These are phyloP conservation scores for Cryptosporidium viatorum DNA, from an alignment of 169 alveolate species.

Conservation along the genomic window DNA sequence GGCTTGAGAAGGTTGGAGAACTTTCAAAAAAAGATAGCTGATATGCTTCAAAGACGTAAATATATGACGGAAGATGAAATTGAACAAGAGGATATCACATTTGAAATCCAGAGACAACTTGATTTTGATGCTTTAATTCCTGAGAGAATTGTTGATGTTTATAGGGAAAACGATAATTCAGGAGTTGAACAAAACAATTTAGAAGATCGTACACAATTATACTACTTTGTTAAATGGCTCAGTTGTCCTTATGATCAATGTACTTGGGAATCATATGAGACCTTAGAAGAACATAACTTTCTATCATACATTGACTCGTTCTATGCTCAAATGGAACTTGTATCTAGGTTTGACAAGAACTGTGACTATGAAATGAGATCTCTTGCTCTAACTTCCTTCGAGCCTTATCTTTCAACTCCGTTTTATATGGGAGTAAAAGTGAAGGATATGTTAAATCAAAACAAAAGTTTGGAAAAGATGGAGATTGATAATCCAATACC, in stretches of 20 bases:
- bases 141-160: conserved; percentile 84
- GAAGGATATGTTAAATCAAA: conserved; percentile 1
- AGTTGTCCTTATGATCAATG: conserved; percentile 92
- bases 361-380: conserved; percentile 80
- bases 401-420: conserved; percentile 90
- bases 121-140: conserved; percentile 91
- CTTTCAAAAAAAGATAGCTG: conserved; percentile 84
- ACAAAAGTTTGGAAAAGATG: conserved; percentile 49
- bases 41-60: conserved; percentile 81
- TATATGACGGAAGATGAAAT: conserved; percentile 90
- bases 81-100: conserved; percentile 88
- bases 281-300: conserved; percentile 86
- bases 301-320: conserved; percentile 82
- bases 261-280: conserved; percentile 88
- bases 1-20: conserved; percentile 89
- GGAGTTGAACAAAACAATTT: conserved; percentile 39
- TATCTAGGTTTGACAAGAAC: conserved; percentile 78
- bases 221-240: conserved; percentile 89
- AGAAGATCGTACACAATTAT: conserved; percentile 27
- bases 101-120: conserved; percentile 88
- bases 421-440: conserved; percentile 79
- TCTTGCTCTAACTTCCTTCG: conserved; percentile 88
- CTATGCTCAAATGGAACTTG: conserved; percentile 83
- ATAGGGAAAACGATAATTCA: conserved; percentile 20
- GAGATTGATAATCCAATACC: conserved; percentile 16